Evolutionary conservation across 176 grass and related monocot species (phyloP), one percentile per base, ranked within the genome.

Genomic region (Oryza rufipogon): DNA sequence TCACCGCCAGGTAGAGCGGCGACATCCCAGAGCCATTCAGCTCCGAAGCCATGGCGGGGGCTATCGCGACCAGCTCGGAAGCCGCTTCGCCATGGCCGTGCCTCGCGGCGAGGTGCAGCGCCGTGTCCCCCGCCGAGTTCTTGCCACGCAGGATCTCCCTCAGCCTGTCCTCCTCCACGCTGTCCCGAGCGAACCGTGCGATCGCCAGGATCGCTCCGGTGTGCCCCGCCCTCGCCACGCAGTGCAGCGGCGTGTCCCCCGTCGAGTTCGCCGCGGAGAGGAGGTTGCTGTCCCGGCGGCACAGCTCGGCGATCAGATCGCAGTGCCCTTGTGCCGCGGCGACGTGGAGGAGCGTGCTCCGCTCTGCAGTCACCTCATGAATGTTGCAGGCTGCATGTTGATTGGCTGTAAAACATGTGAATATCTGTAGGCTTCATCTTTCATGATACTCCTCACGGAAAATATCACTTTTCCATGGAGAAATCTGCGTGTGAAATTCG

Each of bases 211-310:
- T 38, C 0, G 86, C 64, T 12, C n/a, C 12, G 0, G 44, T 42
- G 32, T 78, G 73, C 1, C 82, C 82, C 0, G 63, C 39, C 41
- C 85, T 71, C 28, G 85, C 88, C 1, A 78, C 88, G 16, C 17
- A 28, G 49, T 90, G 91, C 7, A 93, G 70, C 6, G 88, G 91
- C 20, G 88, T 91, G 75, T 93, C 91, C 42, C 17, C 26, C 2
- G 64, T 9, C 7, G 65, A 22, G 46, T 81, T 92, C 22, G 5
- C 1, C 2, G 46, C 13, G 4, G 84, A 64, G 13, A 90, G 58
- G 70, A 90, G 80, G 54, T 10, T 8, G 19, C 0, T 0, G 41
- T 84, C 61, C 0, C 20, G 32, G 7, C 5, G 38, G 65, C 17
- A 45, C 11, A 92, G 68, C 41, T 83, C 48, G 2, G 48, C 32